These are phyloP conservation scores for Aspergillus tamarii DNA, from an alignment of 2,329 filamentous ascomycete species.

Conservation along the genomic window DNA sequence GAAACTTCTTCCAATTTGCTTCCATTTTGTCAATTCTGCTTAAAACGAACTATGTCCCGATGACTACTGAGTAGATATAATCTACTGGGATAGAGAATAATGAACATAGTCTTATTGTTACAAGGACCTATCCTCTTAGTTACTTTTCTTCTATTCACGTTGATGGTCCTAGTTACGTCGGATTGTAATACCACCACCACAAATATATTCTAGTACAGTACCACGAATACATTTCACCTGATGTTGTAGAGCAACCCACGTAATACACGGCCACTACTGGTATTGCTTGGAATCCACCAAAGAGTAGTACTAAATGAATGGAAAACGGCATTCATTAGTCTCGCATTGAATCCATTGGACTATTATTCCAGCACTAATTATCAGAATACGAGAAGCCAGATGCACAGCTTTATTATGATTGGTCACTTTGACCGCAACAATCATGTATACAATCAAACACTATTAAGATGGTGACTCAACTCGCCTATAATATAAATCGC, in stretches of 20 bases:
- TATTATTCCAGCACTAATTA: not conserved
- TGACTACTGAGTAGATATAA: no score
- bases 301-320: no score
- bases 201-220: no score
- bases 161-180: not conserved
- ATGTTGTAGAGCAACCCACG: no score
- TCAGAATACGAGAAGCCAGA: not conserved
- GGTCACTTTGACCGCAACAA: constrained; percentile 21
- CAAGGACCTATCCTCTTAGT: not conserved
- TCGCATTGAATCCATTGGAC: no score
- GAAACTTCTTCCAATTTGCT: not conserved
- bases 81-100: not conserved
- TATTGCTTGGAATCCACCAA: no score
- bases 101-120: not conserved
- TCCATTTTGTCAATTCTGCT: not conserved
- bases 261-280: no score
- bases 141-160: not conserved
- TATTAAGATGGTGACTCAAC: constrained; percentile 6
- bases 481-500: not conserved
- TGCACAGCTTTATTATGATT: constrained; percentile 8
- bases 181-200: no score
- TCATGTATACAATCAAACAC: not conserved
- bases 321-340: no score
- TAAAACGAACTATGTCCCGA: no score
- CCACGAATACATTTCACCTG: no score